Evolutionary conservation across 768 basidiomycete species (phyloP).

Genomic region (Coprinopsis sp.): DNA sequence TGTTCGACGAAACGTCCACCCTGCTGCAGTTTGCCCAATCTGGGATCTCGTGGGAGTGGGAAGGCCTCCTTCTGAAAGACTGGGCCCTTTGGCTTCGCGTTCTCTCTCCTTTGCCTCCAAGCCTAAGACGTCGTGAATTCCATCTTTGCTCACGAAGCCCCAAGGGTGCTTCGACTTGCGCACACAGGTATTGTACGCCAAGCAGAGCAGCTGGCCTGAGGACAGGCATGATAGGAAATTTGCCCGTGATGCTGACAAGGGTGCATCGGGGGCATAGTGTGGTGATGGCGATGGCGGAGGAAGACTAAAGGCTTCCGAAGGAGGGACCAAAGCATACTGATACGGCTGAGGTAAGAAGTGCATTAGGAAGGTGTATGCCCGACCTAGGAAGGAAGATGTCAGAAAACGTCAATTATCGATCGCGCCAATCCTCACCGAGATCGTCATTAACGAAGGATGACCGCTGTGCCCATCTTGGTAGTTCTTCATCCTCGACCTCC

Average conservation of each 20-base stretch:
- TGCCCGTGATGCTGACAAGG: neutral
- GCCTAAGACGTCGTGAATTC: conserved; percentile 73
- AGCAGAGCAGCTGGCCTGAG: conserved; percentile 77
- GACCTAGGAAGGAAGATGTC: conserved; percentile 38
- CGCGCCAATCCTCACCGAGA: conserved; percentile 43
- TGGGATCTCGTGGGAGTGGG: no score
- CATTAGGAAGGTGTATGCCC: conserved; percentile 57
- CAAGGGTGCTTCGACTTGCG: conserved; percentile 79
- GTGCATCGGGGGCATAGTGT: conserved; percentile 16
- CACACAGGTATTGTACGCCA: conserved; percentile 76
- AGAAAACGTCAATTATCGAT: neutral
- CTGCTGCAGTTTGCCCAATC: conserved; percentile 33
- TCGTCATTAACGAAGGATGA: conserved; percentile 49
- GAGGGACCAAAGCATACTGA: conserved; percentile 32
- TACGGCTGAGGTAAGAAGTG: conserved; percentile 57
- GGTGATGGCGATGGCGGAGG: conserved; percentile 18
- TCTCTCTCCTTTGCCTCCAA: conserved; percentile 48
- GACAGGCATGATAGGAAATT: conserved; percentile 52
- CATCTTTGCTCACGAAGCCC: conserved; percentile 77
- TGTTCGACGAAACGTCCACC: conserved; percentile 82
- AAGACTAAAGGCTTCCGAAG: conserved; percentile 14
- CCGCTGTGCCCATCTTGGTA: conserved; percentile 76
- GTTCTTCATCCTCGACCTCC: conserved; percentile 61
- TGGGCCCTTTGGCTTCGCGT: conserved; percentile 24
- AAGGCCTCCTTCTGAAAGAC: no score